Conservation (phyloP, 768 basidiomycete species). For the Naematelia encephala region DNA sequence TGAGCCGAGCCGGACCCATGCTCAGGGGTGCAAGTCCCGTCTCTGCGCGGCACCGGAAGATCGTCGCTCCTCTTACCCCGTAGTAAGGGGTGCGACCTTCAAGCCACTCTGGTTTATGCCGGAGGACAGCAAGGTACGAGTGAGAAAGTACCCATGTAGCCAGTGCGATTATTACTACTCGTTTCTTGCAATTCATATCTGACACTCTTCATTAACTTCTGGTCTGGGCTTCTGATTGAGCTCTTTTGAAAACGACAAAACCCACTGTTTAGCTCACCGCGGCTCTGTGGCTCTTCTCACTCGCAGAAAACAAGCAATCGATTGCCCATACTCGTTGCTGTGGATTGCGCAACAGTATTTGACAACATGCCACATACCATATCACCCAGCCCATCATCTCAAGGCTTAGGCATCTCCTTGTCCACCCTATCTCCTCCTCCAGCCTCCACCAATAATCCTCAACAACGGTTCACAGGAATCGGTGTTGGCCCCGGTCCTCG, state of each 20-base stretch:
- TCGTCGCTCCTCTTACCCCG: neutral
- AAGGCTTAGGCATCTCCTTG: conserved; percentile 38
- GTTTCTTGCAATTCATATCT: too few species aligned
- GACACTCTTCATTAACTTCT: too few species aligned
- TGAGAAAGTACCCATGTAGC: too few species aligned
- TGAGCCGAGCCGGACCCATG: too few species aligned
- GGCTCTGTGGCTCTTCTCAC: neutral
- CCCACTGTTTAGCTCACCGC: too few species aligned
- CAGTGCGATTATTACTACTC: too few species aligned
- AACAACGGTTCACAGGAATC: conserved; percentile 16
- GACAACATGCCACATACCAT: conserved; percentile 22
- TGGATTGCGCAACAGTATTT: neutral
- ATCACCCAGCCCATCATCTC: conserved; percentile 22
- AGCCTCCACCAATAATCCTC: neutral
- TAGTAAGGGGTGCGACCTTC: neutral
- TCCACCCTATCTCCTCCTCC: conserved; percentile 35
- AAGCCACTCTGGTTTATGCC: neutral
- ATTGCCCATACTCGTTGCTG: neutral
- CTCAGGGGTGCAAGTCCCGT: too few species aligned
- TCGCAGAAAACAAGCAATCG: neutral
- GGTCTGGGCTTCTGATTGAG: too few species aligned
- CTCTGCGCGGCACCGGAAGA: neutral
- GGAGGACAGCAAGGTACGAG: too few species aligned
- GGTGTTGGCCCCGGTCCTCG: conserved; percentile 7
- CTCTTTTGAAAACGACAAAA: too few species aligned